Evolutionary conservation across 2,329 filamentous ascomycete species (phyloP).

Genomic region (Hymenoscyphus salicellus): DNA sequence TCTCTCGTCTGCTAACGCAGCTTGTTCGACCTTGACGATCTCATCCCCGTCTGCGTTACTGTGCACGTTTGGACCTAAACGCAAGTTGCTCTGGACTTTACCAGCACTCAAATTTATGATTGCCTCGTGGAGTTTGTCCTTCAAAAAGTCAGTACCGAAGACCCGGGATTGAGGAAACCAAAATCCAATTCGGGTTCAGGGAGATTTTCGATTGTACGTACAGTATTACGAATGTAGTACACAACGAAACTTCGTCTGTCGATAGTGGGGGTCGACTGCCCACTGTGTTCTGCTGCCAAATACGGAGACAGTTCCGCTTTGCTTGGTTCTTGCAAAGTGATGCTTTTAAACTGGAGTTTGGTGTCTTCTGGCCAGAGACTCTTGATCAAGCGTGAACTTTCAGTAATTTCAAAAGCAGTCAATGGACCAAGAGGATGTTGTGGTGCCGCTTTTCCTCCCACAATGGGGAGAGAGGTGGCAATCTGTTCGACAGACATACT

Average conservation of each 20-base stretch:
- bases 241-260: constrained; percentile 52
- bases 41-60: constrained; percentile 59
- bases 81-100: constrained; percentile 54
- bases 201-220: constrained; percentile 36
- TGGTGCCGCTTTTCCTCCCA: constrained; percentile 26
- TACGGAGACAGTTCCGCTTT: constrained; percentile 52
- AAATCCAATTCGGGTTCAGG: background rate
- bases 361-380: constrained; percentile 53
- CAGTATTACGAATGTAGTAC: constrained; percentile 60
- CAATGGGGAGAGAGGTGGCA: constrained; percentile 24
- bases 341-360: constrained; percentile 58
- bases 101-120: constrained; percentile 49
- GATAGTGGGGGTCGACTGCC: constrained; percentile 41
- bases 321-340: constrained; percentile 57
- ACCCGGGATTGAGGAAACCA: background rate
- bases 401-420: constrained; percentile 53
- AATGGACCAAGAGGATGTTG: constrained; percentile 60
- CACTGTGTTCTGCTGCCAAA: constrained; percentile 46
- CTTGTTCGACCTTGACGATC: constrained; percentile 55
- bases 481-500: constrained; percentile 31
- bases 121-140: constrained; percentile 63
- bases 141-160: background rate
- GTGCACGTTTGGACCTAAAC: constrained; percentile 58
- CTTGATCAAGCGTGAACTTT: constrained; percentile 48
- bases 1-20: constrained; percentile 51